phyloP scores from a whole-genome alignment of 129 eudicot genomes.

The Ambrosia trifida region DNA sequence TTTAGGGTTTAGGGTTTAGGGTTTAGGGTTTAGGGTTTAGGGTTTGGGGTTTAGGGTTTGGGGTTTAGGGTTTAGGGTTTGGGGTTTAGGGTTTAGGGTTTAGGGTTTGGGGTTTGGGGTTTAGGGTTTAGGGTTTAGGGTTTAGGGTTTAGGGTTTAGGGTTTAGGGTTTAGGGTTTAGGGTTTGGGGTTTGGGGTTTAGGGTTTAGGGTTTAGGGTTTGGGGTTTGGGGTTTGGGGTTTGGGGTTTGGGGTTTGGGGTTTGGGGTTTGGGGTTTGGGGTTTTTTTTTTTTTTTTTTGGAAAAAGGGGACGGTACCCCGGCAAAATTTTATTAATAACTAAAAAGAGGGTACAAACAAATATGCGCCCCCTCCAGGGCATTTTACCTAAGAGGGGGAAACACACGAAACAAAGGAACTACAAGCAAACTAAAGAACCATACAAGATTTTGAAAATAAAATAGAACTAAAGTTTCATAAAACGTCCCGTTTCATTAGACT shows the following conservation, averaged over 20 bases:
- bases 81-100: background rate
- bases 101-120: background rate
- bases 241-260: background rate
- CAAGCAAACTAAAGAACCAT: too few species aligned
- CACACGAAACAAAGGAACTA: too few species aligned
- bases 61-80: background rate
- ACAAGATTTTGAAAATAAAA: too few species aligned
- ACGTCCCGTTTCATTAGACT: too few species aligned
- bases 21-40: slow-evolving; percentile 8
- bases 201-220: slow-evolving; percentile 18
- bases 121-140: background rate
- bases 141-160: slow-evolving; percentile 6
- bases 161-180: slow-evolving; percentile 12
- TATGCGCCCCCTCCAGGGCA: too few species aligned
- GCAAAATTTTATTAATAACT: too few species aligned
- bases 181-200: slow-evolving; percentile 10
- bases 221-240: slow-evolving; percentile 7
- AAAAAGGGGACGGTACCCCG: too few species aligned
- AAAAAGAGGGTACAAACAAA: too few species aligned
- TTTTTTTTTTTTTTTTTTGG: too few species aligned
- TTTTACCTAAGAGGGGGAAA: too few species aligned
- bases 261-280: slow-evolving; percentile 9
- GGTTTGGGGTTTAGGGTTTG: background rate
- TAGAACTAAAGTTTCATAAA: too few species aligned
- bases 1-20: slow-evolving; percentile 10